phyloP scores from a whole-genome alignment of 164 flowering plant genomes.

The Vitis riparia region DNA sequence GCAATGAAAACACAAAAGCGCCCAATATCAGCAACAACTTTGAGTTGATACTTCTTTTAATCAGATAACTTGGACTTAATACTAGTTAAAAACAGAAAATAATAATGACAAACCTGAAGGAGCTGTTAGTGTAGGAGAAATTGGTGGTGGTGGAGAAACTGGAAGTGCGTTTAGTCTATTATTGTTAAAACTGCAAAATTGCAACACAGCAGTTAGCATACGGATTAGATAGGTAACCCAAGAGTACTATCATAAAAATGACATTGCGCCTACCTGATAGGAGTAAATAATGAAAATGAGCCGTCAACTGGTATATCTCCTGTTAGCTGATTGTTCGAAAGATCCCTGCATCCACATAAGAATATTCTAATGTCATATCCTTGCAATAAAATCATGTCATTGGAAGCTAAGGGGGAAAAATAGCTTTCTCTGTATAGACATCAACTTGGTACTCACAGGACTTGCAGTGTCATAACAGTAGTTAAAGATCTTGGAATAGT shows the following conservation, averaged over 20 bases:
- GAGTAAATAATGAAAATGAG: conserved; percentile 45
- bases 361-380: not conserved
- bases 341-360: conserved; percentile 46
- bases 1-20: too few relatives aligned
- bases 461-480: conserved; percentile 36
- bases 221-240: not conserved
- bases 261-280: conserved; percentile 33
- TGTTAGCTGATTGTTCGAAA: conserved; percentile 42
- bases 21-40: too few relatives aligned
- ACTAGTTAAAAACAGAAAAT: not conserved
- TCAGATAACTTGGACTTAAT: too few relatives aligned
- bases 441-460: conserved; percentile 39
- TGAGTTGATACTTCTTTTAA: too few relatives aligned
- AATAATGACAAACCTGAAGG: conserved; percentile 29
- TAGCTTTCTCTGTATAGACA: not conserved
- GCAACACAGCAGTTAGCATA: conserved; percentile 1
- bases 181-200: conserved; percentile 31
- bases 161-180: conserved; percentile 25
- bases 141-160: conserved; percentile 37
- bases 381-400: not conserved
- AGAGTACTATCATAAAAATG: not conserved
- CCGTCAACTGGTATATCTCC: conserved; percentile 47
- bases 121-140: conserved; percentile 20
- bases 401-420: not conserved
- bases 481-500: conserved; percentile 49